Percentiles rank a stretch among this genome's conserved stretches.
Conservation (phyloP, 2,329 filamentous ascomycete genomes). For the Aspergillus quadricinctus region DNA sequence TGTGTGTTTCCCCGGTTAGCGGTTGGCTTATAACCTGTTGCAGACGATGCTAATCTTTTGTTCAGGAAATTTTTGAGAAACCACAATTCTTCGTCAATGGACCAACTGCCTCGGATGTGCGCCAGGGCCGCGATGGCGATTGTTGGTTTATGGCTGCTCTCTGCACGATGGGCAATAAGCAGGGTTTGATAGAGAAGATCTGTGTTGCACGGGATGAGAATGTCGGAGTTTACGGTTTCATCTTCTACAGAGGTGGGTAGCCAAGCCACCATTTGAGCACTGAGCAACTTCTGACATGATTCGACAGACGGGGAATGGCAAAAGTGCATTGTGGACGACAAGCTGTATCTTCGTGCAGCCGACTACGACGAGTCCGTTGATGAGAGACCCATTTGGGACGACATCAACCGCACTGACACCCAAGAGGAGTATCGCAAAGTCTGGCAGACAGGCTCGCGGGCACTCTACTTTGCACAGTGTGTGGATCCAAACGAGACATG, state of each 20-base stretch:
- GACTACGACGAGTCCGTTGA: slow-evolving; percentile 76
- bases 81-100: slow-evolving; percentile 75
- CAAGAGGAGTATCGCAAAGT: slow-evolving; percentile 67
- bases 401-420: slow-evolving; percentile 68
- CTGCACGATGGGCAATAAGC: slow-evolving; percentile 70
- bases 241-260: slow-evolving; percentile 63
- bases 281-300: neutral
- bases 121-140: slow-evolving; percentile 73
- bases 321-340: slow-evolving; percentile 86
- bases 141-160: slow-evolving; percentile 84
- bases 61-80: slow-evolving; percentile 70
- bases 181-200: slow-evolving; percentile 65
- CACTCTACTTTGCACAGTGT: slow-evolving; percentile 74
- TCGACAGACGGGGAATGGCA: slow-evolving; percentile 77
- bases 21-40: neutral
- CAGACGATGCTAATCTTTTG: neutral
- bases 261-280: neutral
- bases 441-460: slow-evolving; percentile 70
- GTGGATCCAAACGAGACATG: slow-evolving; percentile 75
- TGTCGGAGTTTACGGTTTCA: slow-evolving; percentile 79
- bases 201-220: slow-evolving; percentile 69
- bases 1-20: slow-evolving; percentile 29
- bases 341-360: slow-evolving; percentile 76
- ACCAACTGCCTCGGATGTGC: slow-evolving; percentile 70
- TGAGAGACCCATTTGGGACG: slow-evolving; percentile 68